Evolutionary conservation across 208 protist species (phyloP), one percentile per base, ranked within the genome.

Genomic region (Trypanosoma melophagium): DNA sequence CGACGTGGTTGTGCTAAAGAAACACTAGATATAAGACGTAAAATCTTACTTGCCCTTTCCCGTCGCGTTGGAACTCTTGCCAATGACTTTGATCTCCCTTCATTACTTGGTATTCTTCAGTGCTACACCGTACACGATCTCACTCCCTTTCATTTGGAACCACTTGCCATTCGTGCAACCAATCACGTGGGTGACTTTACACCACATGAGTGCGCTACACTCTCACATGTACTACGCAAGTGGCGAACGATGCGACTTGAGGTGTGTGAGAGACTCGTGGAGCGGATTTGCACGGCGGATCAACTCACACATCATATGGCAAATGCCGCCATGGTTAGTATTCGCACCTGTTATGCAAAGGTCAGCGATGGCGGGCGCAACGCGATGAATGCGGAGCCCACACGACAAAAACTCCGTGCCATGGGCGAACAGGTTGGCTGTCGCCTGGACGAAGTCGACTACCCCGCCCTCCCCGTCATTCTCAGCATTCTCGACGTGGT

Each of bases 101-200:
- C 87, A 14, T 72, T 96, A 4, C 80, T 96, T 14, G 87, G 90
- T 21, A 82, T 96, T 31, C 66, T 96, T 56, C 90, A 96, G 76
- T 96, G 90, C 69, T 96, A 96, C 77, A 85, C 88, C 12, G 83
- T 83, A 16, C 90, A 96, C 41, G 90, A 96, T 74, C 81, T 96
- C 76, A 75, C 80, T 3, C 90, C 90, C 8, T 56, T 69, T 59
- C 49, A 64, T n/a, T 47, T 96, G 28, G 84, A 94, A 77, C 77
- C 83, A 51, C 79, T 96, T 1, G 90, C 86, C 13, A 79, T 93
- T 24, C 87, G 90, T 19, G 87, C 90, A 0, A 89, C 87, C 12
- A 96, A 94, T 71, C 87, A 96, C 72, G 79, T 96, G 12, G 28
- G 65, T 22, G 87, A 96, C 66, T 86, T 84, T 68, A 96, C 87